These are phyloP conservation scores for Leucaena leucocephala DNA, from an alignment of 306 rosid genomes.

Conservation along the genomic window DNA sequence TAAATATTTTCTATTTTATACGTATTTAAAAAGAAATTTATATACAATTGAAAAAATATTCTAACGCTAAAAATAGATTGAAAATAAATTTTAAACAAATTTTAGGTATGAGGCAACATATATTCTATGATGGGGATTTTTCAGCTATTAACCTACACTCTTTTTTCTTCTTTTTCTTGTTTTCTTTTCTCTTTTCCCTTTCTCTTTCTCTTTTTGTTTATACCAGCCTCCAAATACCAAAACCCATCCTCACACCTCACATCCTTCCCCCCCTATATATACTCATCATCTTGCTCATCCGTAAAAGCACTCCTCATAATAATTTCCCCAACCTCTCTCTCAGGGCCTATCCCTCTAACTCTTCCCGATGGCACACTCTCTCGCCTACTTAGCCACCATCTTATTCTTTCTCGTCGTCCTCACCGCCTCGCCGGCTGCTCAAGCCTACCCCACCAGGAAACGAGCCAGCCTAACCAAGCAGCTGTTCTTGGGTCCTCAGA, in stretches of 20 bases:
- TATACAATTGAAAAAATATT: no score
- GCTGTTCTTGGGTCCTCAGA: slow-evolving; percentile 67
- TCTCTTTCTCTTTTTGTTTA: no score
- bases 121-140: no score
- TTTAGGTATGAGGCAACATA: no score
- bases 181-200: no score
- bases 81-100: no score
- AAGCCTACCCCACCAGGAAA: slow-evolving; percentile 15
- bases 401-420: slow-evolving; percentile 33
- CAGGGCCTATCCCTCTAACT: not conserved
- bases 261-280: slow-evolving; percentile 6
- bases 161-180: no score
- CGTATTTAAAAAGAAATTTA: no score
- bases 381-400: slow-evolving; percentile 7
- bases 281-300: not conserved
- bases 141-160: no score
- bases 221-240: no score
- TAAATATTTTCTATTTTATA: no score
- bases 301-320: not conserved
- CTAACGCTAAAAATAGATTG: no score
- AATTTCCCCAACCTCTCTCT: not conserved
- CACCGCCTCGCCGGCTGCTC: slow-evolving; percentile 19
- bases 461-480: slow-evolving; percentile 38
- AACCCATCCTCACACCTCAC: not conserved
- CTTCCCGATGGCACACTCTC: slow-evolving; percentile 18